phyloP scores from a whole-genome alignment of 2,329 filamentous ascomycete species.

The Hypocreales sp. region DNA sequence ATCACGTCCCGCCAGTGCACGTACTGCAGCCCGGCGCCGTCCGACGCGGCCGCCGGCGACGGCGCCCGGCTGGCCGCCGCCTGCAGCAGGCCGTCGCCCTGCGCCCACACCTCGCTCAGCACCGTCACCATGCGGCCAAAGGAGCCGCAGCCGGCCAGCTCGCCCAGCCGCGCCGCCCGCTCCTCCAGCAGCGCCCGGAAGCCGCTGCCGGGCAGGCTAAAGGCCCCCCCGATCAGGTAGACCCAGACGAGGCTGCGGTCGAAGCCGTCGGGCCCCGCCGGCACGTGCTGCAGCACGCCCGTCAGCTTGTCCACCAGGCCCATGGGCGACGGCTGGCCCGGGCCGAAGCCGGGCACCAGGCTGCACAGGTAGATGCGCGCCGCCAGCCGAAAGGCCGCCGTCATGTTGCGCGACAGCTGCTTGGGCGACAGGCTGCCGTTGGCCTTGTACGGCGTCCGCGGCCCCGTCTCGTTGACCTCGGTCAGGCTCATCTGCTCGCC shows the following conservation, averaged over 20 bases:
- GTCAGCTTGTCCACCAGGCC: slow-evolving; percentile 67
- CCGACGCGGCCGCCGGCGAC: slow-evolving; percentile 18
- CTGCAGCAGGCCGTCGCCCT: slow-evolving; percentile 42
- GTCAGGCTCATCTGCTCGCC: slow-evolving; percentile 75
- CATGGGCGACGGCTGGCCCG: slow-evolving; percentile 55
- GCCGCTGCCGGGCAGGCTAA: slow-evolving; percentile 53
- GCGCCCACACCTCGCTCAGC: slow-evolving; percentile 71
- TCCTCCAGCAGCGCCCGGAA: slow-evolving; percentile 71
- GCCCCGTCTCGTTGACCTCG: slow-evolving; percentile 46
- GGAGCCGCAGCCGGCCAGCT: slow-evolving; percentile 64
- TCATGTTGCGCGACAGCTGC: slow-evolving; percentile 79
- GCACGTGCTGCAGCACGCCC: slow-evolving; percentile 65
- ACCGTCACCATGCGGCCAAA: slow-evolving; percentile 72
- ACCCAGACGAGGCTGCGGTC: slow-evolving; percentile 91
- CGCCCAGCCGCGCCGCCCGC: slow-evolving; percentile 58
- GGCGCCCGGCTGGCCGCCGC: slow-evolving; percentile 24
- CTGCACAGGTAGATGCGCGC: slow-evolving; percentile 96
- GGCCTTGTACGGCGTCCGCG: slow-evolving; percentile 45
- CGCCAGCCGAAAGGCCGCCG: slow-evolving; percentile 76
- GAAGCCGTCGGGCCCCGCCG: slow-evolving; percentile 64
- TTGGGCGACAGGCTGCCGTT: slow-evolving; percentile 67
- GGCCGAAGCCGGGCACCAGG: slow-evolving; percentile 76
- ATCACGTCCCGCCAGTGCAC: slow-evolving; percentile 94
- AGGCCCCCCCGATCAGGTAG: slow-evolving; percentile 71
- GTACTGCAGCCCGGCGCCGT: slow-evolving; percentile 37